Percentiles rank a stretch among this genome's conserved stretches.
These are phyloP conservation scores for Monosporozyma aerobia DNA, from an alignment of 805 yeast genomes.

Conservation along the genomic window DNA sequence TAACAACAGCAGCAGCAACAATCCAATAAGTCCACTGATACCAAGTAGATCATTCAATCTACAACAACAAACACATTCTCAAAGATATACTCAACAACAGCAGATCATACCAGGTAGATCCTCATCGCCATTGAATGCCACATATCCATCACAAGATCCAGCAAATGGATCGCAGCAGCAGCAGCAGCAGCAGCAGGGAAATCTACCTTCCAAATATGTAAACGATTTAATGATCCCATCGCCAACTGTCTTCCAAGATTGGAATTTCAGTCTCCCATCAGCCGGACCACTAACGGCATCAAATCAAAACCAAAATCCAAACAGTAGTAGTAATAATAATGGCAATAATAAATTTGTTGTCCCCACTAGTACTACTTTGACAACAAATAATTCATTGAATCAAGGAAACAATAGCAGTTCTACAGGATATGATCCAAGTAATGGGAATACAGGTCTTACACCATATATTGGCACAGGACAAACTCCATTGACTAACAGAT, in stretches of 20 bases:
- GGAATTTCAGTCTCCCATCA: conserved; percentile 18
- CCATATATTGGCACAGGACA: conserved; percentile 25
- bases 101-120: neutral
- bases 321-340: neutral
- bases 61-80: conserved; percentile 18
- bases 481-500: conserved; percentile 21
- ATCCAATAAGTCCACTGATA: conserved; percentile 15
- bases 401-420: neutral
- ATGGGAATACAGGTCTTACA: conserved; percentile 24
- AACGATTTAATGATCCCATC: conserved; percentile 29
- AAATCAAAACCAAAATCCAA: too few relatives aligned
- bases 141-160: neutral
- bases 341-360: conserved; percentile 2
- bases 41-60: conserved; percentile 7
- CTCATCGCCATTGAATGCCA: neutral
- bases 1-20: conserved; percentile 1
- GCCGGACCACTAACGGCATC: conserved; percentile 1
- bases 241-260: conserved; percentile 27
- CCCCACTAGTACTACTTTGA: neutral
- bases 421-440: conserved; percentile 4
- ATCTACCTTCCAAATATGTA: conserved; percentile 27
- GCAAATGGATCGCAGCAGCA: conserved; percentile 3
- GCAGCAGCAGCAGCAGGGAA: conserved; percentile 9
- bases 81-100: conserved; percentile 6
- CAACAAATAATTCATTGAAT: neutral